phyloP scores from a whole-genome alignment of 2,329 filamentous ascomycete species.

The Penicillium concentricum region DNA sequence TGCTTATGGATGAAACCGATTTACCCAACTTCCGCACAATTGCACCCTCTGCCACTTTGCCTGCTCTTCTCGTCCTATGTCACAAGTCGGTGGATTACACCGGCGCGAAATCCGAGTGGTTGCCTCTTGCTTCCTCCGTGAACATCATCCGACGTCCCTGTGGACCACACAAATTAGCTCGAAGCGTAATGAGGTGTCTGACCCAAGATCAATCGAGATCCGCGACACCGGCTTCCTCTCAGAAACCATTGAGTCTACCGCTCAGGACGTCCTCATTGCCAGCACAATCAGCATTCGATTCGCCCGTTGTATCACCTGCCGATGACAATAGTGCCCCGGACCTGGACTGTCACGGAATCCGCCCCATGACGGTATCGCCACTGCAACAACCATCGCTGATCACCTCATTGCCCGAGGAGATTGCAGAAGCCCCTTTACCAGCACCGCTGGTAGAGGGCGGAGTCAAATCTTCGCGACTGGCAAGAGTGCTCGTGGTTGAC shows the following conservation, averaged over 20 bases:
- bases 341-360: background rate
- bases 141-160: constrained; percentile 42
- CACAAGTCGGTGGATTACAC: constrained; percentile 38
- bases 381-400: constrained; percentile 7
- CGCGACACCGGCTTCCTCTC: constrained; percentile 12
- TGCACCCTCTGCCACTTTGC: constrained; percentile 18
- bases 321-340: background rate
- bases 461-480: constrained; percentile 8
- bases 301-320: background rate
- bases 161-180: constrained; percentile 44
- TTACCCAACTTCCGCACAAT: constrained; percentile 23
- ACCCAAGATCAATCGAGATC: constrained; percentile 15
- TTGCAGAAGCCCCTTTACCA: constrained; percentile 13
- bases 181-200: constrained; percentile 34
- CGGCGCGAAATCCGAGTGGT: constrained; percentile 28
- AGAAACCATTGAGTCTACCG: constrained; percentile 15
- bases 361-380: background rate
- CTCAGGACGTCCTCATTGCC: constrained; percentile 7
- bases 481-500: constrained; percentile 45
- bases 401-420: constrained; percentile 3
- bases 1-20: constrained; percentile 35
- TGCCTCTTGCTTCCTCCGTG: constrained; percentile 32
- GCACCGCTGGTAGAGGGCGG: constrained; percentile 13
- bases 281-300: constrained; percentile 1
- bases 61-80: constrained; percentile 40